Evolutionary conservation across 2,329 filamentous ascomycete genomes (phyloP), one percentile per base, ranked within the genome.

Genomic region (Rhynchosporium agropyri): DNA sequence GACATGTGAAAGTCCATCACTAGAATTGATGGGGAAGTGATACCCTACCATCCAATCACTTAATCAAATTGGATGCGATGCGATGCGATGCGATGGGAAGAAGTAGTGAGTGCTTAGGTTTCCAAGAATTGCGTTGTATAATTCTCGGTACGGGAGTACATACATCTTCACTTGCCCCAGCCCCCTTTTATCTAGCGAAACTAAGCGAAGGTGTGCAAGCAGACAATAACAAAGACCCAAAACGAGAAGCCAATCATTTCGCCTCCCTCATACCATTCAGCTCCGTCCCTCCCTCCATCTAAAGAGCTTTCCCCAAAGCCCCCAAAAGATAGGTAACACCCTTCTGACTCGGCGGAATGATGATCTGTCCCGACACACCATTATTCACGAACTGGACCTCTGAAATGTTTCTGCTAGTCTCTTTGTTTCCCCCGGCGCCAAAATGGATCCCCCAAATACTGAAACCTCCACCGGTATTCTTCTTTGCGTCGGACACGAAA

Each of bases 391-490:
- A 55, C 26, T 55, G 15, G 0, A 64, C 45, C 46, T 64, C 62
- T 13, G 51, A 48, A 5, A 58, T 60, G 45, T 61, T 60, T 3
- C 58, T 50, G 8, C 43, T 46, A 9, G 49, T 58, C 26, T n/a
- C 28, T 15, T 50, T 36, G 20, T 43, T 58, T 8, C 58, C 58
- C 40, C 62, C 62, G 15, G 45, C 62, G 3, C 62, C 62, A 38
- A 64, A 64, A 28, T 49, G 55, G 33, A 65, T 59, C 33, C 63
- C 63, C 31, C 61, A 65, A 42, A 65, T 65, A 31, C 48, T 59
- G 40, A 65, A 58, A 12, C 63, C 55, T 2, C 53, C 60, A 15
- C 48, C 33, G 46, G 40, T 38, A 13, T 20, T 42, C 20, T 20
- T 62, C 55, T 62, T 59, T 7, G 60, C 59, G n/a, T 62, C 54